A percentile compares a stretch with the other conserved stretches of the same genome.
Evolutionary conservation across 768 basidiomycete genomes (phyloP).

Genomic region (Xanthoconium stramineum): DNA sequence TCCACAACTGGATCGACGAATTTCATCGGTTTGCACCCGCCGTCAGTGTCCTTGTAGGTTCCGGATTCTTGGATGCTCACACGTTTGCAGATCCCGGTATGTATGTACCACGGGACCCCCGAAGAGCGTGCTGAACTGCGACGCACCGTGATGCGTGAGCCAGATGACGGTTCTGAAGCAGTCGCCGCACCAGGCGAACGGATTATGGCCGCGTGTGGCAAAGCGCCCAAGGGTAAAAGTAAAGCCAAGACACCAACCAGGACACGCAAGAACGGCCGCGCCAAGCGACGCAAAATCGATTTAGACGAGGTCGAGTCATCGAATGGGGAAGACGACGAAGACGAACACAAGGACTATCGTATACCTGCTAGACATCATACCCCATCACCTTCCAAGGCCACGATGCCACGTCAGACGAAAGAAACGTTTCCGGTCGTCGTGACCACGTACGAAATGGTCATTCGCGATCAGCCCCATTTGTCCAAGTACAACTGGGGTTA

Average conservation of each 20-base stretch:
- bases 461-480: conserved; percentile 70
- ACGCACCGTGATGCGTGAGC: conserved; percentile 50
- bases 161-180: conserved; percentile 24
- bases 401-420: conserved; percentile 22
- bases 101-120: conserved; percentile 88
- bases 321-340: conserved; percentile 17
- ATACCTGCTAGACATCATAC: conserved; percentile 22
- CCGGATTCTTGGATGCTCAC: neutral
- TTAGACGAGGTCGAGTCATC: neutral
- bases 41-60: conserved; percentile 38
- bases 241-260: conserved; percentile 13
- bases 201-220: conserved; percentile 22
- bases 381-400: neutral
- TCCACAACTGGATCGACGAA: conserved; percentile 89
- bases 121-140: conserved; percentile 79
- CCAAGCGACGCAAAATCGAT: conserved; percentile 23
- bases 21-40: conserved; percentile 80
- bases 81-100: conserved; percentile 65
- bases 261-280: conserved; percentile 4
- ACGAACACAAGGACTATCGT: conserved; percentile 9
- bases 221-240: conserved; percentile 16
- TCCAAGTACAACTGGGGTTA: conserved; percentile 77
- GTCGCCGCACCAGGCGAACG: conserved; percentile 22
- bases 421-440: conserved; percentile 72
- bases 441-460: conserved; percentile 93